Evolutionary conservation across 768 basidiomycete genomes (phyloP), one percentile per base, ranked within the genome.

Genomic region (Lentinula raphanica): DNA sequence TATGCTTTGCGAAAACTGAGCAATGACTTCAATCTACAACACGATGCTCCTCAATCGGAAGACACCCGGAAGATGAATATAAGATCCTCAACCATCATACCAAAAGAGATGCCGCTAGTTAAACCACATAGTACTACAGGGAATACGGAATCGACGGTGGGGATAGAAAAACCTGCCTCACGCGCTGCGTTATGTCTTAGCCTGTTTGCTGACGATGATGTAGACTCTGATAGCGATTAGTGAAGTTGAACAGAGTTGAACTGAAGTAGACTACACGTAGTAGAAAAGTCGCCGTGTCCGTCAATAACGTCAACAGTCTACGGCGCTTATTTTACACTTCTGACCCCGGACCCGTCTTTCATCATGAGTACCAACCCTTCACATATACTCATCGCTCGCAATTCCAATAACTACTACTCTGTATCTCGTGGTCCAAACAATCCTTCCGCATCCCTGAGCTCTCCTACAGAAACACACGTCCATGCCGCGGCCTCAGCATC

Each of bases 351-450:
- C 13, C 38, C 5, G 13, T 39, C 12, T 17, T 17, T 44, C 46
- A 19, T 28, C 11, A 85, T 86, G 82, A 76, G 81, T 60, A 88
- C 85, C 46, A 90, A 93, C 68, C 91, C 91, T 1, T 87, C 91
- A 7, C 90, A 92, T 68, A 89, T 92, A 62, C 87, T 94, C 67
- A 93, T 94, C 61, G 92, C 92, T 8, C 85, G 92, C 65, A 88
- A 89, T 63, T 53, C 51, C 3, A 53, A 53, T 35, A 53, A 53
- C 25, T 39, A 53, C 25, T 53, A 53, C 25, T 53, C 51, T 53
- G 51, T 39, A 15, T 91, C 92, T 17, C 79, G 91, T 39, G 87
- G 90, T 12, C 78, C 76, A 3, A 85, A 86, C 64, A 88, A 88
- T 64, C 85, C 88, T 2, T 87, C 88, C 5, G 90, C 91, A 1